Percentiles rank a stretch among this genome's conserved stretches.
Conservation (phyloP, 306 rosid species). For the Glycine latifolia region DNA sequence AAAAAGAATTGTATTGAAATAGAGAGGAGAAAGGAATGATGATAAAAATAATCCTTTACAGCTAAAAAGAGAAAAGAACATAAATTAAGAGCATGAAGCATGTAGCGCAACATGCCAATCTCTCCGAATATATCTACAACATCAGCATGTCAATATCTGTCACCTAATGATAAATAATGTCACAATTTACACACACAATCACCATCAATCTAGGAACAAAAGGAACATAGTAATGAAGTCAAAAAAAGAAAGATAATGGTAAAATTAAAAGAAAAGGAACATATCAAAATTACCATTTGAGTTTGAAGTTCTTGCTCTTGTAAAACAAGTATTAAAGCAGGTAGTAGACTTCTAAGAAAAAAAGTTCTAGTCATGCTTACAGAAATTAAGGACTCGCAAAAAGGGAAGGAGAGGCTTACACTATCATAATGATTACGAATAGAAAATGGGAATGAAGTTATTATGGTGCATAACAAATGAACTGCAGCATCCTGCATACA, state of each 20-base stretch:
- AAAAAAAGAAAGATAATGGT: not conserved
- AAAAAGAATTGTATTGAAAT: not conserved
- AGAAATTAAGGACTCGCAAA: constrained; percentile 32
- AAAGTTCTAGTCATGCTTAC: constrained; percentile 19
- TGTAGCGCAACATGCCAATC: not conserved
- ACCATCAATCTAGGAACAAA: not conserved
- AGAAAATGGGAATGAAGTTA: constrained; percentile 68
- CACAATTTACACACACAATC: not conserved
- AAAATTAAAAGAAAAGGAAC: not conserved
- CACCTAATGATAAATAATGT: not conserved
- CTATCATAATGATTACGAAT: constrained; percentile 71
- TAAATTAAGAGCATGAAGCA: not conserved
- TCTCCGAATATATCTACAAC: not conserved
- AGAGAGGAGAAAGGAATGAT: not conserved
- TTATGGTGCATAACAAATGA: constrained; percentile 64
- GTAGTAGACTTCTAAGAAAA: constrained; percentile 21
- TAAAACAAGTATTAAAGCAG: constrained; percentile 5
- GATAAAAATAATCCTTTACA: not conserved
- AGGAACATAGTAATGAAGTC: not conserved
- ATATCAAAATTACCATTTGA: constrained; percentile 1
- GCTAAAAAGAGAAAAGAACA: not conserved
- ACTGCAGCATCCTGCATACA: constrained; percentile 82
- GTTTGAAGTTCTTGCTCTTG: constrained; percentile 11
- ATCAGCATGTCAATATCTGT: not conserved
- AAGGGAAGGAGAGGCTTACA: constrained; percentile 61